These are phyloP conservation scores for Aspergillus sp. DNA, from an alignment of 2,329 filamentous ascomycete species.

Conservation along the genomic window DNA sequence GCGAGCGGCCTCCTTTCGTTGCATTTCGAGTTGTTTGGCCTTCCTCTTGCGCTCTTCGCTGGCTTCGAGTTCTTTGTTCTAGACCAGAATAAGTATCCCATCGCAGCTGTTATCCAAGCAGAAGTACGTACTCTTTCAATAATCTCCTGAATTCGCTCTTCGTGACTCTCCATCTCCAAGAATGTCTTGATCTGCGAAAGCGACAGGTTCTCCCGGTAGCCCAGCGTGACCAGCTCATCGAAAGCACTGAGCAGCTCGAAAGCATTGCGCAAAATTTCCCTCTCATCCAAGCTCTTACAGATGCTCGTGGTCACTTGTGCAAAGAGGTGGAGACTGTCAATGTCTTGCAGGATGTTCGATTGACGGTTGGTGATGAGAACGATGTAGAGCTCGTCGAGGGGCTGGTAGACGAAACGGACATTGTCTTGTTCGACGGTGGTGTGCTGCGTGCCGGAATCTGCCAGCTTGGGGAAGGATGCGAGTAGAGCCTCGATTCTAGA, in stretches of 20 bases:
- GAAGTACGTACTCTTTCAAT: conserved; percentile 70
- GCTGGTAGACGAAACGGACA: conserved; percentile 98
- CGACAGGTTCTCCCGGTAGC: conserved; percentile 94
- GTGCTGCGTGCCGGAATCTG: conserved; percentile 93
- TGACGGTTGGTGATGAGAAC: conserved; percentile 99
- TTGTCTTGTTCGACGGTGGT: conserved; percentile 99
- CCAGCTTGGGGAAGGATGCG: conserved; percentile 95
- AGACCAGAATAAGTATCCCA: conserved; percentile 24
- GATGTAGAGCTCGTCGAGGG: conserved; percentile 98
- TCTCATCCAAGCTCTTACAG: conserved; percentile 93
- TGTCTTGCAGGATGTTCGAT: conserved; percentile 98
- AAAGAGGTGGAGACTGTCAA: conserved; percentile 96
- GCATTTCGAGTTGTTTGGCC: conserved; percentile 97
- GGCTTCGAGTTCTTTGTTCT: conserved; percentile 98
- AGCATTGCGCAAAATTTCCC: conserved; percentile 90
- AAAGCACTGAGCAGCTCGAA: conserved; percentile 96
- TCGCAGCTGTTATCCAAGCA: conserved; percentile 15
- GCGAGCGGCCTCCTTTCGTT: conserved; percentile 91
- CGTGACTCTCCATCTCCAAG: conserved; percentile 98
- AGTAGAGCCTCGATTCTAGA: conserved; percentile 95
- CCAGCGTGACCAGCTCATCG: conserved; percentile 92
- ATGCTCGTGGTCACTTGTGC: conserved; percentile 95
- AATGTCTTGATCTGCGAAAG: conserved; percentile 99
- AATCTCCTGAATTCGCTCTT: conserved; percentile 98
- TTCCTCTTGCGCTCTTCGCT: conserved; percentile 98